Evolutionary conservation across 1,284 basidiomycete genomes (phyloP).

Genomic region (Puccinia sorghi): DNA sequence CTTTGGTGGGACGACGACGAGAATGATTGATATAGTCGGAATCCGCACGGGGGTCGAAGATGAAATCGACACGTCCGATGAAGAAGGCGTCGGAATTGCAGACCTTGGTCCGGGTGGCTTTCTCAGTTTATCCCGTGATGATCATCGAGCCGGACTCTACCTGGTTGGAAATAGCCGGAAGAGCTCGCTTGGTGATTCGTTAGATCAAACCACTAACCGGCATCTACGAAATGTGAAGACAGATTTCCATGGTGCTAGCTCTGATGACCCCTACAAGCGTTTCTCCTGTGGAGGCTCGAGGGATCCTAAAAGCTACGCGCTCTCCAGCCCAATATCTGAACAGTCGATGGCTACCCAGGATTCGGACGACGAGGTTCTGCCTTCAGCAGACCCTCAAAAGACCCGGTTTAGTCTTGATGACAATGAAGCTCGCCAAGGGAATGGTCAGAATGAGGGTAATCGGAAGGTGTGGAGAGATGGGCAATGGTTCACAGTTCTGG

Average conservation of each 20-base stretch:
- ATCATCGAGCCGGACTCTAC: constrained; percentile 57
- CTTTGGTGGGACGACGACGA: constrained; percentile 92
- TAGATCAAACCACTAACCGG: constrained; percentile 26
- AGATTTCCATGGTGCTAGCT: constrained; percentile 20
- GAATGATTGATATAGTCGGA: constrained; percentile 97
- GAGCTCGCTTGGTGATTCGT: constrained; percentile 31
- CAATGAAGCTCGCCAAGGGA: constrained; percentile 17
- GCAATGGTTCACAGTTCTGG: constrained; percentile 94
- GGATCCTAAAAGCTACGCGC: not conserved
- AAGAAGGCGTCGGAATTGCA: constrained; percentile 63
- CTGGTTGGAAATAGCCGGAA: constrained; percentile 55
- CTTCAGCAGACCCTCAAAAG: constrained; percentile 35
- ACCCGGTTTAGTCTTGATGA: constrained; percentile 32
- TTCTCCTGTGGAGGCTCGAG: not conserved
- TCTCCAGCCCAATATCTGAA: constrained; percentile 30
- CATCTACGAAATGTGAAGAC: not conserved
- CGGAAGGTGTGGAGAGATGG: constrained; percentile 63
- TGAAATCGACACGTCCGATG: constrained; percentile 83
- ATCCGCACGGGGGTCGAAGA: constrained; percentile 81
- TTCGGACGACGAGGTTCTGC: constrained; percentile 53
- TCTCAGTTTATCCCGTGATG: constrained; percentile 57
- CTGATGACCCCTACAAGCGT: constrained; percentile 44
- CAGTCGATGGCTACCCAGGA: constrained; percentile 51
- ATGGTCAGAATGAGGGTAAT: constrained; percentile 52
- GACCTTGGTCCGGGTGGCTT: constrained; percentile 58